These are phyloP conservation scores for Juglanconis juglandina DNA, from an alignment of 2,329 filamentous ascomycete species.

Conservation along the genomic window DNA sequence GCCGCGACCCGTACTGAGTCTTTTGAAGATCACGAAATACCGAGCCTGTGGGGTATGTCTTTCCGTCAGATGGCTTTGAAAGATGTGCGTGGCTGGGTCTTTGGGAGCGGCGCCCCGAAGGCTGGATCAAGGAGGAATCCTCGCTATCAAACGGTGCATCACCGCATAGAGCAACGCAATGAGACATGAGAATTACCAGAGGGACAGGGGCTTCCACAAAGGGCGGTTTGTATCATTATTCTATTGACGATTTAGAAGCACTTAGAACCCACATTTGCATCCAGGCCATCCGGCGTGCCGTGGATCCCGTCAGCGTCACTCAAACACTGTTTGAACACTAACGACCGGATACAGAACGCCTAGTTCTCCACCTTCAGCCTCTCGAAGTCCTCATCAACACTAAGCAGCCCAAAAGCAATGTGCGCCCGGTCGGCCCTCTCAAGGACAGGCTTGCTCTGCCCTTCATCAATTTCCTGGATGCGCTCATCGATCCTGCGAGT, in stretches of 20 bases:
- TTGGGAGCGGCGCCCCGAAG: not conserved
- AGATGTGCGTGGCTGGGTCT: not conserved
- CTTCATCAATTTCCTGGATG: slow-evolving; percentile 45
- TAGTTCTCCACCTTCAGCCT: slow-evolving; percentile 51
- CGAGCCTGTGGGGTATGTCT: not conserved
- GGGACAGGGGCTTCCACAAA: not conserved
- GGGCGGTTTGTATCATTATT: slow-evolving; percentile 17
- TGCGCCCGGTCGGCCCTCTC: slow-evolving; percentile 61
- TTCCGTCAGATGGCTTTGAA: not conserved
- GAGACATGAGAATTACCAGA: slow-evolving; percentile 8
- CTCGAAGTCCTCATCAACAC: slow-evolving; percentile 72
- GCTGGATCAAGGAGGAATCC: not conserved
- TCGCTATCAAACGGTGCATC: not conserved
- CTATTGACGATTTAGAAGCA: slow-evolving; percentile 10
- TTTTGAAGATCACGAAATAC: not conserved
- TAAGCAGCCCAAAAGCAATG: slow-evolving; percentile 75
- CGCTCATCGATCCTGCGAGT: slow-evolving; percentile 49
- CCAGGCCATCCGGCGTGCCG: not conserved
- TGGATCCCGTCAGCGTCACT: not conserved
- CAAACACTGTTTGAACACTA: not conserved
- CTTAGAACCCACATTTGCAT: slow-evolving; percentile 1
- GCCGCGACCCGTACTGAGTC: not conserved
- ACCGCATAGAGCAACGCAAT: slow-evolving; percentile 13
- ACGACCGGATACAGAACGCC: not conserved
- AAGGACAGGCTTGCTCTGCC: slow-evolving; percentile 50